These are phyloP conservation scores for Candida nonsorbophila DNA, from an alignment of 805 yeast species.

Conservation along the genomic window DNA sequence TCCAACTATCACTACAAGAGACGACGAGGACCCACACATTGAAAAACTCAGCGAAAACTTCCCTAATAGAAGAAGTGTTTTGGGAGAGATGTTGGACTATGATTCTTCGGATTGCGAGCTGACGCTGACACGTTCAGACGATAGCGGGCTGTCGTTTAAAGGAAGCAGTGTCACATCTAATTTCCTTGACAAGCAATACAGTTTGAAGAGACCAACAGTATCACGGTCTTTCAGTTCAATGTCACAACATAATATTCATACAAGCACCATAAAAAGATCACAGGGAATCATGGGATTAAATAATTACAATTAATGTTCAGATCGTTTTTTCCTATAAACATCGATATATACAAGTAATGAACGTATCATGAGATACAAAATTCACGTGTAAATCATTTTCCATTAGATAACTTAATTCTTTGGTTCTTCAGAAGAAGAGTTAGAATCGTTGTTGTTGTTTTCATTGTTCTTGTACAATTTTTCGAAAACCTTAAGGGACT, in stretches of 20 bases:
- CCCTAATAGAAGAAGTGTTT: slow-evolving; percentile 33
- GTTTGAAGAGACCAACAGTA: slow-evolving; percentile 4
- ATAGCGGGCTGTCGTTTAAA: slow-evolving; percentile 1
- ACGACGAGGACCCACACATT: slow-evolving; percentile 5
- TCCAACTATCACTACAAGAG: slow-evolving; percentile 3
- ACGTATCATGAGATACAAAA: too few species aligned
- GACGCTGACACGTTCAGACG: slow-evolving; percentile 1
- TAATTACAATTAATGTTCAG: neutral
- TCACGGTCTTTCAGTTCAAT: slow-evolving; percentile 9
- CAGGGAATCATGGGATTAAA: slow-evolving; percentile 3
- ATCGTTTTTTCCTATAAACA: neutral
- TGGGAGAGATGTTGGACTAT: slow-evolving; percentile 42
- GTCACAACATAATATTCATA: slow-evolving; percentile 3
- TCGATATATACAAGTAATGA: neutral
- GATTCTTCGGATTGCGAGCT: slow-evolving; percentile 25
- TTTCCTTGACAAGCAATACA: slow-evolving; percentile 6
- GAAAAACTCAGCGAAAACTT: slow-evolving; percentile 20
- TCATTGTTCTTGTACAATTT: slow-evolving; percentile 46
- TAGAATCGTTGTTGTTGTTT: too few species aligned
- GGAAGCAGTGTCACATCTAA: slow-evolving; percentile 1
- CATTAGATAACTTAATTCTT: slow-evolving; percentile 17
- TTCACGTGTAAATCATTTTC: slow-evolving; percentile 1
- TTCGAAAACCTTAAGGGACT: slow-evolving; percentile 73
- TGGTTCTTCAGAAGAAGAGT: slow-evolving; percentile 18
- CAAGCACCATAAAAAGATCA: slow-evolving; percentile 7